A percentile compares a stretch with the other conserved stretches of the same genome.
Conservation (phyloP, 1,139 yeast species). For the Candida sp. region DNA sequence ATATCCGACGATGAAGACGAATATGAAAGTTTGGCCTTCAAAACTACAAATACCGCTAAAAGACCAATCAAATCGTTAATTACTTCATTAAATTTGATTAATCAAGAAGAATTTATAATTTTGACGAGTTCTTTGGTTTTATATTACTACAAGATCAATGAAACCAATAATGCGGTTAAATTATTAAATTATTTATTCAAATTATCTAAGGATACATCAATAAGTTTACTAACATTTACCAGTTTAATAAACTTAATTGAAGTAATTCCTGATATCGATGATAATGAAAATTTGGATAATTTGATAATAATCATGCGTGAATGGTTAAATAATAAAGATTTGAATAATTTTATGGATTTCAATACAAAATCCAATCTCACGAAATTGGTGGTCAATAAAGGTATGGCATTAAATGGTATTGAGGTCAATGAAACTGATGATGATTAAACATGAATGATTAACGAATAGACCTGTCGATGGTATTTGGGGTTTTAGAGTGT, state of each 20-base stretch:
- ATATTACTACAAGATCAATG: conserved; percentile 19
- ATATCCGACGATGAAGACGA: conserved; percentile 19
- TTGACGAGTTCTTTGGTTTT: conserved; percentile 25
- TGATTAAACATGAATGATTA: conserved; percentile 4
- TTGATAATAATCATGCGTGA: conserved; percentile 23
- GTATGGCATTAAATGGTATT: conserved; percentile 30
- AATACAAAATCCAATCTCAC: conserved; percentile 26
- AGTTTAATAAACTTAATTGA: conserved; percentile 25
- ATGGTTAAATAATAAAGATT: conserved; percentile 30
- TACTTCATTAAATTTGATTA: conserved; percentile 28
- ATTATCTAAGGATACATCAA: conserved; percentile 5
- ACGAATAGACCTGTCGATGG: neutral
- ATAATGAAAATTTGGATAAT: conserved; percentile 22
- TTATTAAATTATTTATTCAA: conserved; percentile 25
- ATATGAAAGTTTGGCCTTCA: too few species aligned
- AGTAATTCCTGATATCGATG: conserved; percentile 18
- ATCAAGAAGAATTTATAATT: conserved; percentile 33
- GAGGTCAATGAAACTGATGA: conserved; percentile 13
- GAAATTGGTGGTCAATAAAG: conserved; percentile 29
- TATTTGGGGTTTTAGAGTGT: neutral
- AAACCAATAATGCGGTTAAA: conserved; percentile 15
- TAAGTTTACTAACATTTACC: conserved; percentile 14
- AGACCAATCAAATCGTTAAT: conserved; percentile 19
- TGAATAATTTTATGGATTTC: conserved; percentile 16
- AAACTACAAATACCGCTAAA: conserved; percentile 11